Conservation (phyloP, 441 rosid genomes). For the Corymbia citriodora region DNA sequence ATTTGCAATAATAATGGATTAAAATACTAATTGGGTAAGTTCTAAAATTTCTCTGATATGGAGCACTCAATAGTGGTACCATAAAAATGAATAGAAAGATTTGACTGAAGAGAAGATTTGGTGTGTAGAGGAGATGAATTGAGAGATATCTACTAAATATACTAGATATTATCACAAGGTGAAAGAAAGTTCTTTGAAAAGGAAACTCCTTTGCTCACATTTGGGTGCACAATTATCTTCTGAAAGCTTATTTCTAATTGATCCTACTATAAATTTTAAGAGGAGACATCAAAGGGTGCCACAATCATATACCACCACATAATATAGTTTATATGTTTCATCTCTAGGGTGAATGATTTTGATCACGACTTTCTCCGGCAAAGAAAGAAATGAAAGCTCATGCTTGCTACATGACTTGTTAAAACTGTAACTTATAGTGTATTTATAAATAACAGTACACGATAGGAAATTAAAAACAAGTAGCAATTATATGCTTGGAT, state of each 20-base stretch:
- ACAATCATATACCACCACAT: background rate
- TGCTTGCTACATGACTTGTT: background rate
- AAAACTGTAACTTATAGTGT: background rate
- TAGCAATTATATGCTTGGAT: too few species aligned
- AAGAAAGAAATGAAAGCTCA: background rate
- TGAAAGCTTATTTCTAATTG: background rate
- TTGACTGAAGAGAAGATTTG: background rate
- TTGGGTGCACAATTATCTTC: background rate
- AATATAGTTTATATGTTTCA: background rate
- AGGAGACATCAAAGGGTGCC: background rate
- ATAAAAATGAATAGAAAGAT: background rate
- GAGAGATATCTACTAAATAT: background rate
- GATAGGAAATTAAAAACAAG: background rate
- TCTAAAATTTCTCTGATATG: background rate
- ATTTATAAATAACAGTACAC: background rate
- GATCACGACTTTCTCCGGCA: background rate
- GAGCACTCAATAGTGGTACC: background rate
- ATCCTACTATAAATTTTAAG: background rate
- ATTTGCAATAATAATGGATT: background rate
- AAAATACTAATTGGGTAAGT: background rate
- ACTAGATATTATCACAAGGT: background rate
- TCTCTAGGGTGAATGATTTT: background rate
- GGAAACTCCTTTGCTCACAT: background rate
- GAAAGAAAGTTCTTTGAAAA: background rate
- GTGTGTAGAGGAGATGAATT: background rate